phyloP scores from a whole-genome alignment of 2,329 filamentous ascomycete genomes.

The Arachnopeziza araneosa region DNA sequence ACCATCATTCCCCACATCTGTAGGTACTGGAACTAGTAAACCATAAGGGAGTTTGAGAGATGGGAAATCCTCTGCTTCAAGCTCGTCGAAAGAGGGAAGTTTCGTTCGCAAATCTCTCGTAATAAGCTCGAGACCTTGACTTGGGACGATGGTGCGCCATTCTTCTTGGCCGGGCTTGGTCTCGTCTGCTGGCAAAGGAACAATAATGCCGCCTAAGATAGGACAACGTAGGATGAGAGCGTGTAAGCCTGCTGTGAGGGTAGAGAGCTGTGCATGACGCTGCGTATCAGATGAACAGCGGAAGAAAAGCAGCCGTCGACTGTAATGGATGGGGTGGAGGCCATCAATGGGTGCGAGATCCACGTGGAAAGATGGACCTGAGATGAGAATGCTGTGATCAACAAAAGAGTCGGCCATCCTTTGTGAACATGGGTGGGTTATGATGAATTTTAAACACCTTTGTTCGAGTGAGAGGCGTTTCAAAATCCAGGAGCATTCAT shows the following conservation, averaged over 20 bases:
- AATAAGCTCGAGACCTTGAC: conserved; percentile 9
- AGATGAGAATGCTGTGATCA: conserved; percentile 5
- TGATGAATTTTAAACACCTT: no score
- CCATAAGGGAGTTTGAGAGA: conserved; percentile 5
- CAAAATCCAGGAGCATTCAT: no score
- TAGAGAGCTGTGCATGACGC: conserved; percentile 10
- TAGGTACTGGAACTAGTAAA: conserved; percentile 9
- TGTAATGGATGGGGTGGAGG: conserved; percentile 13
- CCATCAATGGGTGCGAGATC: conserved; percentile 11
- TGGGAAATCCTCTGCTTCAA: conserved; percentile 8
- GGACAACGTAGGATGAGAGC: conserved; percentile 13
- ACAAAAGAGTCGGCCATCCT: conserved; percentile 2
- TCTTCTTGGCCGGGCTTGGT: not conserved
- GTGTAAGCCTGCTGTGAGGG: conserved; percentile 11
- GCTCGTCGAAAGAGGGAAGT: conserved; percentile 8
- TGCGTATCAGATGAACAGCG: conserved; percentile 7
- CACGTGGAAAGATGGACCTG: conserved; percentile 14
- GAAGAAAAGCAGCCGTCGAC: conserved; percentile 11
- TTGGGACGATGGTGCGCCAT: conserved; percentile 11
- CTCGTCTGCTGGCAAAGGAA: not conserved
- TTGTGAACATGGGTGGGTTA: no score
- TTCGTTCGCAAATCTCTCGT: conserved; percentile 6
- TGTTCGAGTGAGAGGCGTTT: no score
- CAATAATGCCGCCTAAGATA: conserved; percentile 9
- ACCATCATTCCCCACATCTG: conserved; percentile 2